Evolutionary conservation across 2,329 filamentous ascomycete genomes (phyloP).

Genomic region (Nothophaeocryptopus gaeumannii): DNA sequence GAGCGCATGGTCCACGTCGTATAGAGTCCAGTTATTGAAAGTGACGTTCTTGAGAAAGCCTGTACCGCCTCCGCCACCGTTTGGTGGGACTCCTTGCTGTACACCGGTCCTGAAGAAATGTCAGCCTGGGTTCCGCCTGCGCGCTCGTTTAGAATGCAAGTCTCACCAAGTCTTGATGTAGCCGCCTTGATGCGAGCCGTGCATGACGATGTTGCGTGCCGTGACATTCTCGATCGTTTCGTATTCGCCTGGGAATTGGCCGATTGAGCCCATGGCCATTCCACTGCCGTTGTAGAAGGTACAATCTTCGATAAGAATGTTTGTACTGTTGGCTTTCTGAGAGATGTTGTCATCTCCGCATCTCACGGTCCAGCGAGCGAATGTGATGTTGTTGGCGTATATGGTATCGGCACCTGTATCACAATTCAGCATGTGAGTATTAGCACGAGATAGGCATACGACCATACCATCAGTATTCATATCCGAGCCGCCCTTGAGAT

Average conservation of each 20-base stretch:
- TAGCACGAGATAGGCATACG: too few relatives aligned
- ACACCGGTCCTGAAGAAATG: slow-evolving; percentile 28
- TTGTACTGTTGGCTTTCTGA: slow-evolving; percentile 56
- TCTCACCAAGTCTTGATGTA: slow-evolving; percentile 55
- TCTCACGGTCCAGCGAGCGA: slow-evolving; percentile 50
- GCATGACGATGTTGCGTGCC: slow-evolving; percentile 47
- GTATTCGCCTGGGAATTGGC: slow-evolving; percentile 50
- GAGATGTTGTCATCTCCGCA: slow-evolving; percentile 57
- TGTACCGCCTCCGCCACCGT: slow-evolving; percentile 57
- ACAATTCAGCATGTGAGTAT: too few relatives aligned
- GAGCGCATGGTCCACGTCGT: slow-evolving; percentile 22
- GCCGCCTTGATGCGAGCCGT: slow-evolving; percentile 8
- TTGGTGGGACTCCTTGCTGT: slow-evolving; percentile 25
- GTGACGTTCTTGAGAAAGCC: slow-evolving; percentile 43
- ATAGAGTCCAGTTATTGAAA: slow-evolving; percentile 34
- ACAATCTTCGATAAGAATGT: slow-evolving; percentile 52
- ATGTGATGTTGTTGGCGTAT: slow-evolving; percentile 52
- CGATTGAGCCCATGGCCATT: slow-evolving; percentile 59
- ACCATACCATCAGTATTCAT: slow-evolving; percentile 46
- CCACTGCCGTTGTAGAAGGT: slow-evolving; percentile 52
- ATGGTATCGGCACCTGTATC: slow-evolving; percentile 48
- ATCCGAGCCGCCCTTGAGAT: slow-evolving; percentile 20
- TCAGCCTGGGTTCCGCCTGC: background rate
- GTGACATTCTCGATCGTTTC: slow-evolving; percentile 53
- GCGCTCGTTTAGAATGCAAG: too few relatives aligned